A percentile compares a stretch with the other conserved stretches of the same genome.
Evolutionary conservation across 2,329 filamentous ascomycete species (phyloP).

Genomic region (Aspergillus unguis): DNA sequence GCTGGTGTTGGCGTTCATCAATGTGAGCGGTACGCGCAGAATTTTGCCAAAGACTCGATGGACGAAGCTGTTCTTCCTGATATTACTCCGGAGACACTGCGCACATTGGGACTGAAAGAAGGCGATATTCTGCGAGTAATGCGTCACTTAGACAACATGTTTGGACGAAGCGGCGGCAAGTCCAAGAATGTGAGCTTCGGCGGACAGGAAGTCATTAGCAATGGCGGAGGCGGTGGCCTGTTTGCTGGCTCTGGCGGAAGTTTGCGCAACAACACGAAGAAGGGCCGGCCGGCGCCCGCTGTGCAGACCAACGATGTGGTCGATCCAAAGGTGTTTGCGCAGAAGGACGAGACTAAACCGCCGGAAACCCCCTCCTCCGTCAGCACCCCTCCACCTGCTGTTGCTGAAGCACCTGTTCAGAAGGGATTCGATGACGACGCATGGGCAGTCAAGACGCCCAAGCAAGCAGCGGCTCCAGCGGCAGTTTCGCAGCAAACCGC

Average conservation of each 20-base stretch:
- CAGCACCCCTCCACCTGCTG: slow-evolving; percentile 50
- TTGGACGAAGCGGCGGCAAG: slow-evolving; percentile 57
- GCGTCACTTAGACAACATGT: slow-evolving; percentile 80
- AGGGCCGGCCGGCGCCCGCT: slow-evolving; percentile 82
- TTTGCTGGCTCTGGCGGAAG: slow-evolving; percentile 92
- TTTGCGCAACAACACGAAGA: slow-evolving; percentile 89
- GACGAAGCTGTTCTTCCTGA: slow-evolving; percentile 89
- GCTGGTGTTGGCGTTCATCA: slow-evolving; percentile 89
- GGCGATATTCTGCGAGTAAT: slow-evolving; percentile 96
- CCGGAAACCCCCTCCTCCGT: slow-evolving; percentile 36
- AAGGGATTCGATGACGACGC: slow-evolving; percentile 91
- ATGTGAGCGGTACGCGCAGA: slow-evolving; percentile 89
- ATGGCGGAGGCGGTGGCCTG: slow-evolving; percentile 67
- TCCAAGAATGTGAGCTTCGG: slow-evolving; percentile 57
- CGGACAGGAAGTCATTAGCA: slow-evolving; percentile 51
- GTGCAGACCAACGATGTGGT: slow-evolving; percentile 81
- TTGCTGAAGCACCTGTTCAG: slow-evolving; percentile 44
- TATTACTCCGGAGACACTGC: slow-evolving; percentile 75
- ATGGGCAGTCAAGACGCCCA: slow-evolving; percentile 89
- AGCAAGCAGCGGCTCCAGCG: slow-evolving; percentile 46
- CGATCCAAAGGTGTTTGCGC: slow-evolving; percentile 79
- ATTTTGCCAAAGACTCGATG: slow-evolving; percentile 90
- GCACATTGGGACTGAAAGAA: slow-evolving; percentile 89
- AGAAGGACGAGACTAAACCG: slow-evolving; percentile 52
- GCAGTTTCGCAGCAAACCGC: slow-evolving; percentile 21